Evolutionary conservation across 306 rosid genomes (phyloP).

Genomic region (Vicia villosa): DNA sequence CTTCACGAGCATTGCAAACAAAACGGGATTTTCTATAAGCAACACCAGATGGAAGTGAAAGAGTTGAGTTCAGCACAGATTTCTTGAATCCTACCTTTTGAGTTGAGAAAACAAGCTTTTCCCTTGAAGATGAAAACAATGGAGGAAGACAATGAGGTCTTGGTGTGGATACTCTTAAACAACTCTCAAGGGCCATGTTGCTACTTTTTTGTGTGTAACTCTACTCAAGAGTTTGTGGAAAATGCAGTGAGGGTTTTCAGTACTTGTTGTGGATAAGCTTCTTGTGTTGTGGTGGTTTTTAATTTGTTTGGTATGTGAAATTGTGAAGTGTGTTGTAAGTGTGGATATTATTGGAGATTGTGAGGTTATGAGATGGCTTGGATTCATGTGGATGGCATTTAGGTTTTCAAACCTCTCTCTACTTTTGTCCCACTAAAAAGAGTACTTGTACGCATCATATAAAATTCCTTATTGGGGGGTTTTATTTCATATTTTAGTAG

Average conservation of each 20-base stretch:
- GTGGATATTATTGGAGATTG: conserved; percentile 58
- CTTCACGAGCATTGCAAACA: conserved; percentile 79
- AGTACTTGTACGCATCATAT: background rate
- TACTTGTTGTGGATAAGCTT: conserved; percentile 25
- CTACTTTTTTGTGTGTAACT: background rate
- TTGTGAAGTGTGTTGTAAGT: conserved; percentile 17
- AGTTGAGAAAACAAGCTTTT: conserved; percentile 41
- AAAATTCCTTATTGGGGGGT: no score
- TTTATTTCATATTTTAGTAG: background rate
- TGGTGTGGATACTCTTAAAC: conserved; percentile 56
- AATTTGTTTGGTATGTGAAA: conserved; percentile 12
- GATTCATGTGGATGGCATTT: conserved; percentile 56
- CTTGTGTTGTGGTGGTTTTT: conserved; percentile 2
- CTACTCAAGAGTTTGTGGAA: background rate
- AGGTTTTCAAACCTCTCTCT: conserved; percentile 4
- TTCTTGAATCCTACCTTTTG: conserved; percentile 40
- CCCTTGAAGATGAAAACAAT: conserved; percentile 57
- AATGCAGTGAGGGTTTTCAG: background rate
- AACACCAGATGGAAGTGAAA: conserved; percentile 36
- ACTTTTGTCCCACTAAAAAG: conserved; percentile 15
- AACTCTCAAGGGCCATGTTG: conserved; percentile 65
- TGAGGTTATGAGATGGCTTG: conserved; percentile 59
- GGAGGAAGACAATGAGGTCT: conserved; percentile 58
- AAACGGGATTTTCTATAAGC: conserved; percentile 48
- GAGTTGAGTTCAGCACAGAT: conserved; percentile 20